These are phyloP conservation scores for Zoysia pacifica DNA, from an alignment of 176 grass and related monocot species.

Conservation along the genomic window DNA sequence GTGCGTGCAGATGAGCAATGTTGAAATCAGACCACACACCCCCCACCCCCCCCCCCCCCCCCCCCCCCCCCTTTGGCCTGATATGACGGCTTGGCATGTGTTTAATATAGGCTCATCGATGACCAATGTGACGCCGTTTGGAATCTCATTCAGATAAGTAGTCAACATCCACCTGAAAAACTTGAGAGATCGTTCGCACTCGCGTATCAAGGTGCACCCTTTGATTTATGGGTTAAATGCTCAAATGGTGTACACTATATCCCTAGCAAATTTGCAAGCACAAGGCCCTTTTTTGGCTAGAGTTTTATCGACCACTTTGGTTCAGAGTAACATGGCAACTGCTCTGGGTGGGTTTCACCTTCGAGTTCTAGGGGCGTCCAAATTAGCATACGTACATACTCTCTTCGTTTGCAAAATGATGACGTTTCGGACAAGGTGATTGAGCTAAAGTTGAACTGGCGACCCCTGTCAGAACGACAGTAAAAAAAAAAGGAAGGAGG, in stretches of 20 bases:
- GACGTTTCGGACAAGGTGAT: no score
- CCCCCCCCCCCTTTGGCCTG: neutral
- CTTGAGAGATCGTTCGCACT: neutral
- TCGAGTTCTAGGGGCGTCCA: no score
- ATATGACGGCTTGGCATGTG: neutral
- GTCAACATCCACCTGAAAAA: constrained; percentile 2
- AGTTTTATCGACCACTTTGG: no score
- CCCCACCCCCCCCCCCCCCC: no score
- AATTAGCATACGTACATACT: no score
- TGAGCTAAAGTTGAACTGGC: no score
- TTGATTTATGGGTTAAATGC: neutral
- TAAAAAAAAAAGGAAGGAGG: no score
- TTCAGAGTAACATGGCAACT: no score
- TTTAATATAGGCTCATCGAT: neutral
- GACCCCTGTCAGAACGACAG: no score
- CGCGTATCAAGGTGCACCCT: neutral
- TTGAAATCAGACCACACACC: neutral
- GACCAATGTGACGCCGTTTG: neutral
- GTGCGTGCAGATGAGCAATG: neutral
- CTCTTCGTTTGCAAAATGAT: no score
- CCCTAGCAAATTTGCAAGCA: neutral
- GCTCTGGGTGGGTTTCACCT: no score
- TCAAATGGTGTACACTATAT: neutral
- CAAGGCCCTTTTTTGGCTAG: no score
- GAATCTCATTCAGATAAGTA: neutral